Evolutionary conservation across 176 grass and related monocot species (phyloP).

Genomic region (Luzula sylvatica): DNA sequence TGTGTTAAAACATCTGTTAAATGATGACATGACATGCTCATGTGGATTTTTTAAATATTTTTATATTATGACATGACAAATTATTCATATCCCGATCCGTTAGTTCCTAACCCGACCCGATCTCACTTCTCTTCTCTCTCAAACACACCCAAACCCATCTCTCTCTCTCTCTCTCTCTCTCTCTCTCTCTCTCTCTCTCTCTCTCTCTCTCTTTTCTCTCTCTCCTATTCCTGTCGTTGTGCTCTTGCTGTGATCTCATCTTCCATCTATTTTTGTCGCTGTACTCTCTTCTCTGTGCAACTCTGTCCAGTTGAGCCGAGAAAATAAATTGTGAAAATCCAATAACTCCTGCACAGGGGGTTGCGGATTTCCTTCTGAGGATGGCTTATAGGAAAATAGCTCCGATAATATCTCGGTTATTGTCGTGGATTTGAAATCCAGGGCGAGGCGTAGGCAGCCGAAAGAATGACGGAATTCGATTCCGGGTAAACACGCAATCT

Average conservation of each 20-base stretch:
- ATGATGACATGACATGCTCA: too few species aligned
- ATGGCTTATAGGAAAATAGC: conserved; percentile 35
- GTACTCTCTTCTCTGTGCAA: too few species aligned
- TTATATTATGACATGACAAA: too few species aligned
- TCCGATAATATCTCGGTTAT: conserved; percentile 40
- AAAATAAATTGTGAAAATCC: not conserved
- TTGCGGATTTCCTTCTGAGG: conserved; percentile 25
- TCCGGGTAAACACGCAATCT: not conserved
- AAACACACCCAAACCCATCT: too few species aligned
- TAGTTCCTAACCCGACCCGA: too few species aligned
- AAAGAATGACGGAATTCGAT: conserved; percentile 15
- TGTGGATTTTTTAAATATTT: too few species aligned
- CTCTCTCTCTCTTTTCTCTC: not conserved
- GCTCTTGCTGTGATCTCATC: too few species aligned
- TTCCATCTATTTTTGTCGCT: too few species aligned
- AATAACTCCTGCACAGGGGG: conserved; percentile 25
- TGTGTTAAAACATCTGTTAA: too few species aligned
- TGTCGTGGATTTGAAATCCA: conserved; percentile 38
- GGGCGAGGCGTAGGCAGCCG: conserved; percentile 18
- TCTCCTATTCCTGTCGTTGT: not conserved
- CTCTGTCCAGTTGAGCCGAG: too few species aligned
- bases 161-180: not conserved
- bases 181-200: not conserved
- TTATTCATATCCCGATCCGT: too few species aligned
- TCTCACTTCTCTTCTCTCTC: not conserved